phyloP scores from a whole-genome alignment of 305 asterid species.

The Solanum hybrid region DNA sequence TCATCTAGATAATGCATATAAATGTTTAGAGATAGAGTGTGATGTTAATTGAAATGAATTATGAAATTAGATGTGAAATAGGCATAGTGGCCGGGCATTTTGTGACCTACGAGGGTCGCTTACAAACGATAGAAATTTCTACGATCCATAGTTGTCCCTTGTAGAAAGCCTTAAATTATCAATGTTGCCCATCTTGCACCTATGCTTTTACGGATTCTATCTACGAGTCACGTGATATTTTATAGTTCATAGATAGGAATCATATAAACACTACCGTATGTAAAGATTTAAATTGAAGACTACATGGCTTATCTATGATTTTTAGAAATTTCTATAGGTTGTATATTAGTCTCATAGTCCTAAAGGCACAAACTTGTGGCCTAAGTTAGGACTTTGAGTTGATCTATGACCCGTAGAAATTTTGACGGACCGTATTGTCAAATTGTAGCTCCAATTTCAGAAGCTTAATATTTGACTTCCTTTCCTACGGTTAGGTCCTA shows the following conservation, averaged over 20 bases:
- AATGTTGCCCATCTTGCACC: neutral
- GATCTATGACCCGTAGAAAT: neutral
- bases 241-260: neutral
- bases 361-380: neutral
- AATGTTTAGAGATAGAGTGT: neutral
- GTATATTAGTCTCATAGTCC: neutral
- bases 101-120: neutral
- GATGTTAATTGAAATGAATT: neutral
- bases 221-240: neutral
- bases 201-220: neutral
- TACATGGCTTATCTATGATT: neutral
- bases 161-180: neutral
- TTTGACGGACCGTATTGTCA: neutral
- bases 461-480: neutral
- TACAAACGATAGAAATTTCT: neutral
- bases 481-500: neutral
- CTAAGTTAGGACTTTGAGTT: neutral
- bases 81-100: neutral
- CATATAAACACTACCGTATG: neutral
- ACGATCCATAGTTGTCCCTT: neutral
- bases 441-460: neutral
- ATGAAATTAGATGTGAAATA: neutral
- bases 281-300: neutral
- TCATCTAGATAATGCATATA: neutral
- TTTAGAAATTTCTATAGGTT: neutral